Evolutionary conservation across 495 filamentous ascomycete species (phyloP).

Genomic region (Penicillium chermesinum): DNA sequence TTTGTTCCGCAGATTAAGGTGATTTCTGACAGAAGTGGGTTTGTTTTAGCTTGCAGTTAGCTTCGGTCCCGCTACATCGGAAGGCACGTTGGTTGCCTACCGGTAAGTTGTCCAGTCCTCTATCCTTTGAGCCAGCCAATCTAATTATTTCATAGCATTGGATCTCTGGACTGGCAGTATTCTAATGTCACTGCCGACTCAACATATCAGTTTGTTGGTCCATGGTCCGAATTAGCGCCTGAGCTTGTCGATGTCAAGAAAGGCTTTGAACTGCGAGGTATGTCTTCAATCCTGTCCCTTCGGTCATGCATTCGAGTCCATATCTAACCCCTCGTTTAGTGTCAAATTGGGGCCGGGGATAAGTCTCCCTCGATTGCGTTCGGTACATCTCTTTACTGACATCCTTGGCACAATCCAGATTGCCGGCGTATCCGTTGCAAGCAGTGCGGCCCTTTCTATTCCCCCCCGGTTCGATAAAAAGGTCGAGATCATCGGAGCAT

Average conservation of each 20-base stretch:
- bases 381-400: background rate
- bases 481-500: conserved; percentile 65
- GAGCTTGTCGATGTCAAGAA: conserved; percentile 13
- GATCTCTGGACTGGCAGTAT: conserved; percentile 61
- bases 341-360: conserved; percentile 63
- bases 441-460: conserved; percentile 45
- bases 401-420: conserved; percentile 47
- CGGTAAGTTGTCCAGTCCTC: conserved; percentile 15
- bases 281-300: background rate
- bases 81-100: conserved; percentile 56
- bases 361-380: conserved; percentile 18
- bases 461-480: conserved; percentile 46
- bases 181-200: conserved; percentile 59
- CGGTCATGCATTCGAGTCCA: background rate
- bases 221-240: conserved; percentile 16
- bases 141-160: conserved; percentile 35
- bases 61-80: conserved; percentile 54
- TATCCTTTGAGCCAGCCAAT: background rate
- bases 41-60: conserved; percentile 49
- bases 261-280: conserved; percentile 37
- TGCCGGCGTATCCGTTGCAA: conserved; percentile 46
- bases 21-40: conserved; percentile 4
- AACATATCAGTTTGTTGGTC: conserved; percentile 56
- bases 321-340: conserved; percentile 29
- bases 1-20: background rate